phyloP scores from a whole-genome alignment of 257 asterid genomes.

The Orobanche coerulescens region DNA sequence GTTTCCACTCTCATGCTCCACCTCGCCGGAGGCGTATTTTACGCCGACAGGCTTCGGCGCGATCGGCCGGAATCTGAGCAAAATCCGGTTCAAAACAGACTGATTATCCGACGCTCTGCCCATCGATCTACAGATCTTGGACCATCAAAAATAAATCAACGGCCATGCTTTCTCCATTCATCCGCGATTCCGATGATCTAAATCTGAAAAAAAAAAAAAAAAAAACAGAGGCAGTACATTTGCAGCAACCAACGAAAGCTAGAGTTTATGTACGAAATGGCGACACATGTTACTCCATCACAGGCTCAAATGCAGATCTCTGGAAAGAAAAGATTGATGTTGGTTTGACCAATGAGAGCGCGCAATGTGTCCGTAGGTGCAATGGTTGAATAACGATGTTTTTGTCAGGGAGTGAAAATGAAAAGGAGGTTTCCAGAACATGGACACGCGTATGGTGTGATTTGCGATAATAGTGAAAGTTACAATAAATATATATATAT shows the following conservation, averaged over 20 bases:
- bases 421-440: constrained; percentile 31
- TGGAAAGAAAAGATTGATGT: constrained; percentile 4
- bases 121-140: constrained; percentile 21
- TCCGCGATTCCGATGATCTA: constrained; percentile 4
- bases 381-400: constrained; percentile 19
- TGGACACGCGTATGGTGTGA: constrained; percentile 30
- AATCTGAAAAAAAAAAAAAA: background rate
- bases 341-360: constrained; percentile 18
- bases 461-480: constrained; percentile 20
- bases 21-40: constrained; percentile 2
- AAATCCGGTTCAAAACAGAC: constrained; percentile 23
- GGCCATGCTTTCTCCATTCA: background rate
- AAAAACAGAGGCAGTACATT: background rate
- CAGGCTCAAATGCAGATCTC: background rate
- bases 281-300: constrained; percentile 24
- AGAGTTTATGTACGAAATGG: constrained; percentile 23
- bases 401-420: background rate
- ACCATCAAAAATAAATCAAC: background rate
- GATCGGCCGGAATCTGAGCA: constrained; percentile 50
- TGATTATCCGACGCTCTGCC: constrained; percentile 8
- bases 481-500: constrained; percentile 4
- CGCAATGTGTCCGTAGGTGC: constrained; percentile 23
- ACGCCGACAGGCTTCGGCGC: constrained; percentile 44
- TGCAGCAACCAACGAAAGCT: background rate
- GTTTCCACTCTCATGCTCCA: constrained; percentile 8